Evolutionary conservation across 2,329 filamentous ascomycete species (phyloP).

Genomic region (Fusarium scirpi): DNA sequence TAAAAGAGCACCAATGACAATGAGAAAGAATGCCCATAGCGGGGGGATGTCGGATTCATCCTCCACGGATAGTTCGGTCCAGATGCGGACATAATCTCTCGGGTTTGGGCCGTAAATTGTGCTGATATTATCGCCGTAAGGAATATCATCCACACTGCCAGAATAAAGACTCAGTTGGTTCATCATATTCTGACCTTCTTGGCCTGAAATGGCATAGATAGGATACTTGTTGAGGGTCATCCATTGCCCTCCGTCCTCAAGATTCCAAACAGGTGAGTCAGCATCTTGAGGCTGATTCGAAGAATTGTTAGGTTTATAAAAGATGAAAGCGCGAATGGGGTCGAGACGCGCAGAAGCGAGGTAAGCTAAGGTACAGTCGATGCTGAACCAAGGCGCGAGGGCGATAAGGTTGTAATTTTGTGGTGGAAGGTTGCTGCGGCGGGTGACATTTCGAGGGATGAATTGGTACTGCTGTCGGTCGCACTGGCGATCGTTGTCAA

Average conservation of each 20-base stretch:
- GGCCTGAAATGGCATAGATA: slow-evolving; percentile 82
- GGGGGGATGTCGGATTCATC: slow-evolving; percentile 69
- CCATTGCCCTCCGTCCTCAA: slow-evolving; percentile 79
- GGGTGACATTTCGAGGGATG: slow-evolving; percentile 81
- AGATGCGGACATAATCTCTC: slow-evolving; percentile 71
- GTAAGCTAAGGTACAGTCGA: slow-evolving; percentile 79
- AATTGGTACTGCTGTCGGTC: slow-evolving; percentile 70
- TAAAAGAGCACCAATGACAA: slow-evolving; percentile 78
- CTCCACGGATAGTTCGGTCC: slow-evolving; percentile 64
- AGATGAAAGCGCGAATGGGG: slow-evolving; percentile 72
- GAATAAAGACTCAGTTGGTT: slow-evolving; percentile 80
- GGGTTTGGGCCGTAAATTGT: slow-evolving; percentile 66
- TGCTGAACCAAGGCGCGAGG: slow-evolving; percentile 86
- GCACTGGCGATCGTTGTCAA: slow-evolving; percentile 71
- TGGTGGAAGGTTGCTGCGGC: slow-evolving; percentile 74
- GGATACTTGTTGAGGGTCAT: slow-evolving; percentile 78
- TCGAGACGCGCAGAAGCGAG: slow-evolving; percentile 70
- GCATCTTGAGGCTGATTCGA: slow-evolving; percentile 73
- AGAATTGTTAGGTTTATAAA: slow-evolving; percentile 69
- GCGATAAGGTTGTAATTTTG: slow-evolving; percentile 81
- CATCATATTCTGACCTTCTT: slow-evolving; percentile 76
- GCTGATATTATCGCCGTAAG: slow-evolving; percentile 68
- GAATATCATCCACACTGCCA: slow-evolving; percentile 74
- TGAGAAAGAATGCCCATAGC: slow-evolving; percentile 83
- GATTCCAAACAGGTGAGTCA: slow-evolving; percentile 75